These are phyloP conservation scores for Ophiostoma piceae DNA, from an alignment of 2,329 filamentous ascomycete species.

Conservation along the genomic window DNA sequence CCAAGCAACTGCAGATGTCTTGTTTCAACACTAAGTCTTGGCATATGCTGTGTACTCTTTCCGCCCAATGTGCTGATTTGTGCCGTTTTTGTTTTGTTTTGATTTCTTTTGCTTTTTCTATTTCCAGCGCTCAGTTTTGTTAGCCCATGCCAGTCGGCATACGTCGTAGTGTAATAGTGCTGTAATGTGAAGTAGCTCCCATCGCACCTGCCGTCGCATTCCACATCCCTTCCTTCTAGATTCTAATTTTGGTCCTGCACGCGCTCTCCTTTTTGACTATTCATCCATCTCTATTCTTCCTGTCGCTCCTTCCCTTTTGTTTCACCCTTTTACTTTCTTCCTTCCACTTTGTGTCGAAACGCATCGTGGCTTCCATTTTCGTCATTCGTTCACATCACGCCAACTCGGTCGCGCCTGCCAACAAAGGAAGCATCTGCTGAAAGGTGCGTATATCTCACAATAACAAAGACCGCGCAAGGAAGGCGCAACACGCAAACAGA, in stretches of 20 bases:
- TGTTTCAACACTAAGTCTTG: not conserved
- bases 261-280: not conserved
- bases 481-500: constrained; percentile 8
- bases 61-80: not conserved
- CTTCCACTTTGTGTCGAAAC: not conserved
- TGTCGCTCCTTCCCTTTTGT: not conserved
- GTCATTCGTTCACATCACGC: not conserved
- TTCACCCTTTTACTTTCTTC: not conserved
- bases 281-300: not conserved
- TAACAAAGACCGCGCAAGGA: not conserved
- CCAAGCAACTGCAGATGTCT: not conserved
- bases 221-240: not conserved
- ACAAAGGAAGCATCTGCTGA: not conserved
- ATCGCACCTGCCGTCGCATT: constrained; percentile 1
- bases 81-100: constrained; percentile 14
- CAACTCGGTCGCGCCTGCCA: not conserved
- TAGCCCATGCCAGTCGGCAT: not conserved
- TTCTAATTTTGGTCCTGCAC: not conserved
- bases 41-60: not conserved
- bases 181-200: not conserved
- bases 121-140: not conserved
- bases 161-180: not conserved
- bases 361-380: constrained; percentile 7
- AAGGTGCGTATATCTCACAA: not conserved
- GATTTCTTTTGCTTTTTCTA: constrained; percentile 16